Percentiles rank a stretch among this genome's conserved stretches.
Evolutionary conservation across 345 rosid genomes (phyloP).

Genomic region (Lumnitzera littorea): DNA sequence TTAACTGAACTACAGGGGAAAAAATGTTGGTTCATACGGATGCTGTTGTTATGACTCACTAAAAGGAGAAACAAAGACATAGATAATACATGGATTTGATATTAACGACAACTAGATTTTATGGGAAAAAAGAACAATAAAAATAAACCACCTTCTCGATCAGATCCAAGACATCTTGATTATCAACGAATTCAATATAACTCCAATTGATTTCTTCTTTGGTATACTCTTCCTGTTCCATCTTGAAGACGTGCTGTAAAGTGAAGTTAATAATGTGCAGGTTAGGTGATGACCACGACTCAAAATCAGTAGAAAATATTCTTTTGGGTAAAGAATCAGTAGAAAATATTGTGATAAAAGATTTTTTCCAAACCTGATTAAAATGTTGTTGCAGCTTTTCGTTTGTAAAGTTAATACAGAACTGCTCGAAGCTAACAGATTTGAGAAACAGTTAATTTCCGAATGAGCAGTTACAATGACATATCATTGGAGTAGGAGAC

Average conservation of each 20-base stretch:
- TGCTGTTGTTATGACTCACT: too few species aligned
- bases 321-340: too few species aligned
- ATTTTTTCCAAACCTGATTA: slow-evolving; percentile 57
- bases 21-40: too few species aligned
- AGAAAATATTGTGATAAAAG: too few species aligned
- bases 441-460: slow-evolving; percentile 17
- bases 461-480: not conserved
- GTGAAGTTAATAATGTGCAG: slow-evolving; percentile 15
- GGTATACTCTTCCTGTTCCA: slow-evolving; percentile 99
- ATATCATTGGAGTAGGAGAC: slow-evolving; percentile 13
- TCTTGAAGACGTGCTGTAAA: slow-evolving; percentile 93
- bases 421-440: slow-evolving; percentile 81
- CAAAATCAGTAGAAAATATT: too few species aligned
- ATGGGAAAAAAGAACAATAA: not conserved
- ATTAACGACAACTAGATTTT: too few species aligned
- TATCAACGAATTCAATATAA: slow-evolving; percentile 98
- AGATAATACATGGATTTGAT: too few species aligned
- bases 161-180: slow-evolving; percentile 96
- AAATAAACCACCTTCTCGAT: slow-evolving; percentile 71
- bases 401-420: slow-evolving; percentile 96
- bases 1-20: too few species aligned
- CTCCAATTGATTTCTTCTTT: slow-evolving; percentile 99
- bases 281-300: slow-evolving; percentile 5
- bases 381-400: slow-evolving; percentile 99
- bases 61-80: too few species aligned